Conservation (phyloP, 352 stramenopile genomes). For the Globisporangium cylindrosporum region DNA sequence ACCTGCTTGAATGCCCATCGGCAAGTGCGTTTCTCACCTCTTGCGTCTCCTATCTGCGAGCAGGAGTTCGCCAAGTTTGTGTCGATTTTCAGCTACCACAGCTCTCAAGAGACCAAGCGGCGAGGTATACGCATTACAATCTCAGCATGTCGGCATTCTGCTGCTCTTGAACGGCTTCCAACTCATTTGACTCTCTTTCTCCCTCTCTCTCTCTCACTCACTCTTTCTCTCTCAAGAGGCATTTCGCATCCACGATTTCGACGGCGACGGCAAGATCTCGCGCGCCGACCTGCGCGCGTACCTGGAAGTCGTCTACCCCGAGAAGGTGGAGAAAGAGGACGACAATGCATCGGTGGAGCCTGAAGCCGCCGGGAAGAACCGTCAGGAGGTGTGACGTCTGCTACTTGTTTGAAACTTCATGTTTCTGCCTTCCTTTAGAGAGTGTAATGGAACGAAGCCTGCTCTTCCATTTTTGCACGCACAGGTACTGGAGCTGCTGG, state of each 20-base stretch:
- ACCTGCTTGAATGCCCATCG: no score
- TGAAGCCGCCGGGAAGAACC: slow-evolving; percentile 16
- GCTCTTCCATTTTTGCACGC: no score
- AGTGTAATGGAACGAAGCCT: no score
- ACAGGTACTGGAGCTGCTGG: slow-evolving; percentile 40
- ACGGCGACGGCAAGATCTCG: slow-evolving; percentile 69
- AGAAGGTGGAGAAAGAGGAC: slow-evolving; percentile 25
- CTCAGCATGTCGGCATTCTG: background rate
- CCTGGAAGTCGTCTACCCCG: slow-evolving; percentile 36
- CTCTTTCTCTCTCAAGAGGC: slow-evolving; percentile 27
- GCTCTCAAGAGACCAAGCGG: slow-evolving; percentile 43
- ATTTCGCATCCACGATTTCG: slow-evolving; percentile 71
- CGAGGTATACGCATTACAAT: slow-evolving; percentile 25
- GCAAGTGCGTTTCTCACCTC: no score
- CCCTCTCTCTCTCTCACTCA: background rate
- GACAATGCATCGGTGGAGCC: slow-evolving; percentile 3
- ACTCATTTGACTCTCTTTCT: background rate
- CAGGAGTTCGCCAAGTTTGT: slow-evolving; percentile 55
- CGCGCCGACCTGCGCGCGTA: slow-evolving; percentile 50
- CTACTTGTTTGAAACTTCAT: background rate
- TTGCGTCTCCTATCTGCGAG: no score
- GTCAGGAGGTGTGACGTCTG: slow-evolving; percentile 28
- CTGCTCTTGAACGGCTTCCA: background rate
- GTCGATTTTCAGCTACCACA: slow-evolving; percentile 59
- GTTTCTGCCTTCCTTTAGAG: no score